Percentiles rank a stretch among this genome's conserved stretches.
These are phyloP conservation scores for Solanum hybrid DNA, from an alignment of 305 asterid genomes.

Conservation along the genomic window DNA sequence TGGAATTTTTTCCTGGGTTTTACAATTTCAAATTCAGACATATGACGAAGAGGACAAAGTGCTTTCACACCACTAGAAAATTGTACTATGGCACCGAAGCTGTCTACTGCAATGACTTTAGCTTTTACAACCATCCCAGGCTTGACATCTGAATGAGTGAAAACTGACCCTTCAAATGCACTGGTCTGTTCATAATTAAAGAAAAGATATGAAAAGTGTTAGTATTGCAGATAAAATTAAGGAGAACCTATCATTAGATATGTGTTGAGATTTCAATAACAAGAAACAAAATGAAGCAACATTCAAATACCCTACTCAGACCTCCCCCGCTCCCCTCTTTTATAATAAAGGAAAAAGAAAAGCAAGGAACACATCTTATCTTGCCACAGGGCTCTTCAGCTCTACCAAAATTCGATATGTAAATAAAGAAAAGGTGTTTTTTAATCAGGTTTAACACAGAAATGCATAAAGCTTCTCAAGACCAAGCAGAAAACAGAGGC, in stretches of 20 bases:
- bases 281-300: neutral
- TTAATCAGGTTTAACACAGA: neutral
- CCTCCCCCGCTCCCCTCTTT: neutral
- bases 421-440: neutral
- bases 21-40: constrained; percentile 91
- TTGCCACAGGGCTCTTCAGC: neutral
- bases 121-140: constrained; percentile 98
- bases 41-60: constrained; percentile 95
- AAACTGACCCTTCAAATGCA: constrained; percentile 82
- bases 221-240: neutral
- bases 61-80: constrained; percentile 89
- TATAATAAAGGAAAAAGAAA: neutral
- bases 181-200: constrained; percentile 51
- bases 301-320: neutral
- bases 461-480: neutral
- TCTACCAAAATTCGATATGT: neutral
- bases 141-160: constrained; percentile 93
- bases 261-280: neutral
- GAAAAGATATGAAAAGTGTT: neutral
- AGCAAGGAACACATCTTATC: neutral
- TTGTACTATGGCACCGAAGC: constrained; percentile 88
- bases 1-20: constrained; percentile 89
- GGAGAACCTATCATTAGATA: neutral
- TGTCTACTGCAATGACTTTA: constrained; percentile 68
- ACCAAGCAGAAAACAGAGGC: neutral